phyloP scores from a whole-genome alignment of 345 rosid genomes.

The Eucalyptus regnans region DNA sequence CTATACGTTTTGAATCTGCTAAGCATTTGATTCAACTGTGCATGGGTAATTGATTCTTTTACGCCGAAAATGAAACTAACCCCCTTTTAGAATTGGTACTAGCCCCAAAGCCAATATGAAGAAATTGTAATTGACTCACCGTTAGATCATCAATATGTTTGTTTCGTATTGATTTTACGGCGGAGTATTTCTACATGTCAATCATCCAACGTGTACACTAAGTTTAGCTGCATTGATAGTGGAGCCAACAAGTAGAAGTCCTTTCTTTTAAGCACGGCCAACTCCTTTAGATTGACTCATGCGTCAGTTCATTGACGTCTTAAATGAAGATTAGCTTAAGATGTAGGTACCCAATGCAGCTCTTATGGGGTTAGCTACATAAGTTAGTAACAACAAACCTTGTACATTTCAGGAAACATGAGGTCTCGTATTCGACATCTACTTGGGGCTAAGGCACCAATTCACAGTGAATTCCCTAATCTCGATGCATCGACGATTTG shows the following conservation, averaged over 20 bases:
- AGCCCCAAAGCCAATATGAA: background rate
- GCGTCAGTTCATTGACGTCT: background rate
- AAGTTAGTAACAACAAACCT: background rate
- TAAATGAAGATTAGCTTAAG: background rate
- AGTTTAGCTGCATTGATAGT: background rate
- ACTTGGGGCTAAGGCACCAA: background rate
- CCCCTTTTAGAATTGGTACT: background rate
- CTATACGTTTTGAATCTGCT: accelerated
- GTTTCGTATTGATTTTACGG: background rate
- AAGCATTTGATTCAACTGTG: no score
- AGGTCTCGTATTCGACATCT: background rate
- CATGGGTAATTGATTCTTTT: no score
- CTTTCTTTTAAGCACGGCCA: background rate
- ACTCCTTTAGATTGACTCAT: background rate
- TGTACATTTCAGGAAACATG: background rate
- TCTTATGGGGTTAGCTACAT: background rate
- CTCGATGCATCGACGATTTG: background rate
- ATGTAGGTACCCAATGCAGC: background rate
- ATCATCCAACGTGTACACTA: background rate
- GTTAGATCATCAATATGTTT: background rate
- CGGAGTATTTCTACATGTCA: background rate
- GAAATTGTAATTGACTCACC: background rate
- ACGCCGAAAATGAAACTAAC: accelerated
- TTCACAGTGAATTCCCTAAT: background rate
- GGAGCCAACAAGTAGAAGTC: background rate